Base-by-base conservation (phyloP, 106 monocot genomes). In the Acorus calamus region DNA sequence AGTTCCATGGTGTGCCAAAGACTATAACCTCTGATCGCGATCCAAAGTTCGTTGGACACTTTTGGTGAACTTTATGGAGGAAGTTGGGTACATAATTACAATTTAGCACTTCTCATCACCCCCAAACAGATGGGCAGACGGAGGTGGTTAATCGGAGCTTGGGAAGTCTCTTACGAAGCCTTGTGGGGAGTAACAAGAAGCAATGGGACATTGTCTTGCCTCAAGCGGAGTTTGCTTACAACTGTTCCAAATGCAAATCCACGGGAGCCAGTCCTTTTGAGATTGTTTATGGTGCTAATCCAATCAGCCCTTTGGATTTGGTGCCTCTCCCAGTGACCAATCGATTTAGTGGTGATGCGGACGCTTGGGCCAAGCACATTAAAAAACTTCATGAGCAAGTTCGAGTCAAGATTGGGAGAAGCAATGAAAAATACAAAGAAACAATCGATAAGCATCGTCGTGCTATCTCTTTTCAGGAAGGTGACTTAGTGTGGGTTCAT, bases 201-300 rank as follows among this genome's bases (percentile, higher is more conserved):
- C 47, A 68, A 57, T 68, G 67, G 46, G 67, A 68, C 13, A 46
- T 48, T 49, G 7, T 49, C 3, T 49, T 68, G 11, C 47, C 13
- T 2, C 67, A 68, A 57, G 57, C n/a, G 9, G 67, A 68, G 10
- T 68, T 68, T 57, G 57, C 56, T 14, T 68, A 46, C 13, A 56
- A 57, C 41, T 6, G 4, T 11, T 60, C 53, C 11, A 6, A 0
- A 0, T 62, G 49, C 12, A 52, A 45, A 9, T 44, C 61, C 4
- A 61, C 44, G n/a, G n/a, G n/a, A 2, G 52, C 13, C 1, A 5
- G 3, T 3, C 12, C 9, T n/a, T 53, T 8, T 62, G 28, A 28
- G 28, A 28, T 28, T 28, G 28, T 28, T 28, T 28, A 55, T 4
- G 14, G 6, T 6, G 8, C 6, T 47, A 59, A 11, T 45, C 60